Evolutionary conservation across 345 rosid genomes (phyloP).

Genomic region (Lumnitzera littorea): DNA sequence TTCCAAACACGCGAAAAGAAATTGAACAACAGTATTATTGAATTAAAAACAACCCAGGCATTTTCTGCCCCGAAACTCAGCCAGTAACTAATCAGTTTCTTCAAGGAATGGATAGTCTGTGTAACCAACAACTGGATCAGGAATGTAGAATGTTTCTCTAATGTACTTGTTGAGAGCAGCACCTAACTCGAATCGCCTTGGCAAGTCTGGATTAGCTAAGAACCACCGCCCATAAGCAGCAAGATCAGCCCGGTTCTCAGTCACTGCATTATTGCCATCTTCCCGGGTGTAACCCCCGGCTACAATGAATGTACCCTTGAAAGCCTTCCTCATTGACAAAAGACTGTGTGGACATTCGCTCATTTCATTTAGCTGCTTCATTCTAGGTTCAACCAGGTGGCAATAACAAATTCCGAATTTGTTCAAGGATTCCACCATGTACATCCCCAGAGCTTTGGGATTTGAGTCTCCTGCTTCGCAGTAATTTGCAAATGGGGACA

Average conservation of each 20-base stretch:
- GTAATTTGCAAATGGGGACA: constrained; percentile 50
- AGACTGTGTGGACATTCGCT: constrained; percentile 24
- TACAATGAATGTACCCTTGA: constrained; percentile 50
- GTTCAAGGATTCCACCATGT: constrained; percentile 58
- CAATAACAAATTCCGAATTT: constrained; percentile 51
- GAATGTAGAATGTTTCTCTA: constrained; percentile 35
- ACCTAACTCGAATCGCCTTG: constrained; percentile 48
- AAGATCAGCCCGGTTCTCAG: constrained; percentile 40
- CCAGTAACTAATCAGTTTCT: constrained; percentile 1
- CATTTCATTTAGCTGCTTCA: constrained; percentile 27
- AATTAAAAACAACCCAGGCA: no score
- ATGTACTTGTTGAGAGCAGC: constrained; percentile 51
- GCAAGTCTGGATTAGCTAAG: constrained; percentile 69
- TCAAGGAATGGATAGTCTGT: constrained; percentile 68
- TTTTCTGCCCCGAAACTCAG: no score
- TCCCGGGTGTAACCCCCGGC: constrained; percentile 54
- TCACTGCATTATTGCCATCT: constrained; percentile 44
- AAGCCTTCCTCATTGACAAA: constrained; percentile 55
- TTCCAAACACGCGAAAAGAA: no score
- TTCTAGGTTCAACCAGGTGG: constrained; percentile 65
- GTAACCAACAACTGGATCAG: constrained; percentile 56
- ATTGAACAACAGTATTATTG: no score
- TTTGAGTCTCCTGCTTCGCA: constrained; percentile 52
- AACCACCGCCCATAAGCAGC: constrained; percentile 53
- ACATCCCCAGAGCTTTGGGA: constrained; percentile 48